Evolutionary conservation across 805 yeast genomes (phyloP).

Genomic region (Kodamaea laetipori): DNA sequence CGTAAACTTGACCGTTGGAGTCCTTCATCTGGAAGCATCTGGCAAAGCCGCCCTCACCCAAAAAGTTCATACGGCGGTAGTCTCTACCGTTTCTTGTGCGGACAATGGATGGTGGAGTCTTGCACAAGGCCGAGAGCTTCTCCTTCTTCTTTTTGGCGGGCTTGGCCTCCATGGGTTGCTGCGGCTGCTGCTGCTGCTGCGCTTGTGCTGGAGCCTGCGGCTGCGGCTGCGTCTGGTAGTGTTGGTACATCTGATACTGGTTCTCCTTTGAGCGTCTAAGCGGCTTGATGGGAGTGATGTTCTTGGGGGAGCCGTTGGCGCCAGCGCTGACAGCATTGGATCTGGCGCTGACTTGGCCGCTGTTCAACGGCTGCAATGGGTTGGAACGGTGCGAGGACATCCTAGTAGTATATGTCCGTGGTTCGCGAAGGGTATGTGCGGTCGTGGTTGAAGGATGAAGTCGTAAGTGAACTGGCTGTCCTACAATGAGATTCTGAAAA

Average conservation of each 20-base stretch:
- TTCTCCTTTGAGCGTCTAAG: slow-evolving; percentile 31
- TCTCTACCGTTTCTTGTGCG: slow-evolving; percentile 85
- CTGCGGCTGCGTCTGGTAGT: slow-evolving; percentile 16
- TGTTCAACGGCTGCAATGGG: slow-evolving; percentile 57
- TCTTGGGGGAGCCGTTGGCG: slow-evolving; percentile 18
- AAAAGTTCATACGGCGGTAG: slow-evolving; percentile 83
- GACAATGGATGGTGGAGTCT: slow-evolving; percentile 94
- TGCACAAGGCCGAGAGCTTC: slow-evolving; percentile 85
- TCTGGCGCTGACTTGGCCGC: slow-evolving; percentile 52
- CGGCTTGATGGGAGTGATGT: slow-evolving; percentile 42
- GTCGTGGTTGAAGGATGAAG: background rate
- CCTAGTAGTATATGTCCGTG: background rate
- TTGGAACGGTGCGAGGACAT: slow-evolving; percentile 27
- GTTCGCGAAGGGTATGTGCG: background rate
- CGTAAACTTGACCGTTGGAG: slow-evolving; percentile 80
- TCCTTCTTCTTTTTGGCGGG: slow-evolving; percentile 72
- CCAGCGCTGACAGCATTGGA: slow-evolving; percentile 16
- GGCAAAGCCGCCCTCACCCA: slow-evolving; percentile 99
- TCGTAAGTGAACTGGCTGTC: background rate
- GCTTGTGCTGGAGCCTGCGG: slow-evolving; percentile 16
- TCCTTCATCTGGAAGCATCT: slow-evolving; percentile 97
- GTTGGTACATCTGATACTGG: slow-evolving; percentile 12
- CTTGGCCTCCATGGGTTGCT: slow-evolving; percentile 19
- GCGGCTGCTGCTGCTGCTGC: slow-evolving; percentile 8
- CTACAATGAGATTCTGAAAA: slow-evolving; percentile 11